Percentiles rank a stretch among this genome's conserved stretches.
These are phyloP conservation scores for Cladosporium sp. DNA, from an alignment of 2,329 filamentous ascomycete genomes.

Conservation along the genomic window DNA sequence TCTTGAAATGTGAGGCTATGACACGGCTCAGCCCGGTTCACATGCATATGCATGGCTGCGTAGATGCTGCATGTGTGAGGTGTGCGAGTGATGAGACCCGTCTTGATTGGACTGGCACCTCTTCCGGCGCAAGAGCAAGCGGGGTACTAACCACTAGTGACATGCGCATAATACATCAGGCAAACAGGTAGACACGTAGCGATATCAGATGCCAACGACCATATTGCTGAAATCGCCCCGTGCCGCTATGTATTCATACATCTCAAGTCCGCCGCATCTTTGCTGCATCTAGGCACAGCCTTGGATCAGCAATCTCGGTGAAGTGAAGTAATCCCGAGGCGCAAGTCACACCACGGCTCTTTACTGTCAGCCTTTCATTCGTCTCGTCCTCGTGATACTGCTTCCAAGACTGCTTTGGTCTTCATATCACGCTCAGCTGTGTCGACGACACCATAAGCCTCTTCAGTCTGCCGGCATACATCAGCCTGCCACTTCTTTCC, in stretches of 20 bases:
- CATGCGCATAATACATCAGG: neutral
- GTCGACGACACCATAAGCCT: conserved; percentile 45
- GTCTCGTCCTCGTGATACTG: conserved; percentile 21
- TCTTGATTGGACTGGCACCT: neutral
- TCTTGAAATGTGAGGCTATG: conserved; percentile 1
- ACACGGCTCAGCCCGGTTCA: conserved; percentile 1
- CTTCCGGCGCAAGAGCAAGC: neutral
- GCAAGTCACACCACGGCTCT: too few relatives aligned
- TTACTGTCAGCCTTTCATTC: too few relatives aligned
- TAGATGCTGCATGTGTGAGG: neutral
- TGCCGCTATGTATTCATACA: too few relatives aligned
- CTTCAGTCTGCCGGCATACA: conserved; percentile 43
- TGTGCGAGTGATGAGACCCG: neutral
- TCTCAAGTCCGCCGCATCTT: too few relatives aligned
- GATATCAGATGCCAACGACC: too few relatives aligned
- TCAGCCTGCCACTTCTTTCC: conserved; percentile 44
- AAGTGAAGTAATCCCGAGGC: too few relatives aligned
- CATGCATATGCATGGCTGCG: neutral
- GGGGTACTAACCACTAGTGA: neutral
- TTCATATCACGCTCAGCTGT: conserved; percentile 37
- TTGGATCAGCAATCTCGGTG: too few relatives aligned
- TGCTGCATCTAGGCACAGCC: too few relatives aligned
- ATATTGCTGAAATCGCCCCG: too few relatives aligned
- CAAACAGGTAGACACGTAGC: too few relatives aligned
- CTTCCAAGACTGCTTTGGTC: conserved; percentile 40